Percentiles rank a stretch among this genome's conserved stretches.
phyloP scores from a whole-genome alignment of 2,329 filamentous ascomycete species.

The Botrytis sinoallii region DNA sequence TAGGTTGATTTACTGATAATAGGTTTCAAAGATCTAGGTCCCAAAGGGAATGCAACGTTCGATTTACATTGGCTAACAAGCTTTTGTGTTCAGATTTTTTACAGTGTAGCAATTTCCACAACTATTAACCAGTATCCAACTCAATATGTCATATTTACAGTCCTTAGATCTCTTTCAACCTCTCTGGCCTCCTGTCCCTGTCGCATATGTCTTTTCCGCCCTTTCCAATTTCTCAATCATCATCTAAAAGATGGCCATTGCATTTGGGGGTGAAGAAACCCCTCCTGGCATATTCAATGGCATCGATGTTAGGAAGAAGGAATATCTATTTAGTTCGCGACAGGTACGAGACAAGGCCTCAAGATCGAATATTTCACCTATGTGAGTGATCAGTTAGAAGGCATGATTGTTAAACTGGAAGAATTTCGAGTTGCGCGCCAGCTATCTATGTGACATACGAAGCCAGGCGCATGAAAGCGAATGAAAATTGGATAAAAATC shows the following conservation, averaged over 20 bases:
- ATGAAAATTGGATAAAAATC: not conserved
- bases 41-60: not conserved
- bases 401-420: not conserved
- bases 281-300: constrained; percentile 48
- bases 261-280: constrained; percentile 31
- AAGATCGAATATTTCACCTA: constrained; percentile 40
- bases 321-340: constrained; percentile 51
- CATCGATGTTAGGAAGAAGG: constrained; percentile 59
- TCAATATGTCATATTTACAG: too few species aligned
- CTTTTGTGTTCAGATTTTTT: not conserved
- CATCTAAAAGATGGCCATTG: constrained; percentile 30
- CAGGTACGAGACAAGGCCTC: constrained; percentile 44
- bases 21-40: not conserved
- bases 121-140: not conserved
- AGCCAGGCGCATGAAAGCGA: not conserved
- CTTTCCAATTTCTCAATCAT: not conserved
- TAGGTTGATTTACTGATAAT: not conserved
- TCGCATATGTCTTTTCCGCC: not conserved
- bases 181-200: not conserved
- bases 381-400: not conserved
- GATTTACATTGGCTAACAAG: not conserved
- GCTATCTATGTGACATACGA: not conserved
- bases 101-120: too few species aligned
- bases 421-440: too few species aligned
- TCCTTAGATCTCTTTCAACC: too few species aligned